Percentiles rank a stretch among this genome's conserved stretches.
Evolutionary conservation across 1,139 yeast species (phyloP).

Genomic region (Meyerozyma guilliermondii): DNA sequence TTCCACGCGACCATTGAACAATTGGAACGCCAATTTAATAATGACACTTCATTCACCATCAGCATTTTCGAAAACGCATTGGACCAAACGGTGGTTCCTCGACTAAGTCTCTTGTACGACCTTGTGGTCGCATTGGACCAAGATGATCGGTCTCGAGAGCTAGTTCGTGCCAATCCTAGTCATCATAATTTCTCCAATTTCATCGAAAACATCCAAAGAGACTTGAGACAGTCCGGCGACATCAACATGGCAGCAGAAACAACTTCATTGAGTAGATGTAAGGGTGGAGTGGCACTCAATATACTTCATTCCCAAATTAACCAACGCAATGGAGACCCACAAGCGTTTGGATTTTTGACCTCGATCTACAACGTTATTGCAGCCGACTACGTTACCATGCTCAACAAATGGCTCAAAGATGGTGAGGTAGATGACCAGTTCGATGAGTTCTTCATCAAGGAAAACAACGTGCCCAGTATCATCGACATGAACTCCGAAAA

Average conservation of each 20-base stretch:
- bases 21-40: slow-evolving; percentile 50
- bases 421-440: slow-evolving; percentile 78
- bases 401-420: slow-evolving; percentile 70
- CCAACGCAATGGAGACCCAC: slow-evolving; percentile 61
- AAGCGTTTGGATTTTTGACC: slow-evolving; percentile 47
- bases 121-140: slow-evolving; percentile 43
- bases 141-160: slow-evolving; percentile 18
- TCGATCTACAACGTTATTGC: slow-evolving; percentile 57
- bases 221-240: slow-evolving; percentile 35
- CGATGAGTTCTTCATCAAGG: slow-evolving; percentile 73
- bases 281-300: slow-evolving; percentile 64
- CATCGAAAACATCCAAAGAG: slow-evolving; percentile 37
- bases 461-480: slow-evolving; percentile 28
- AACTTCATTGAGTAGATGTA: slow-evolving; percentile 50
- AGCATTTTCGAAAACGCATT: slow-evolving; percentile 29
- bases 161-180: slow-evolving; percentile 17
- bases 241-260: slow-evolving; percentile 49
- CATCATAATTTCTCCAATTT: slow-evolving; percentile 32
- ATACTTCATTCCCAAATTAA: slow-evolving; percentile 57
- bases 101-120: slow-evolving; percentile 53
- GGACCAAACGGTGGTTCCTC: slow-evolving; percentile 24
- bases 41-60: slow-evolving; percentile 33
- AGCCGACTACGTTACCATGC: slow-evolving; percentile 58
- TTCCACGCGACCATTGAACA: slow-evolving; percentile 48
- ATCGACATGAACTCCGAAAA: slow-evolving; percentile 58